Conservation (phyloP, 2,329 filamentous ascomycete species). For the Nectriaceae sp. region DNA sequence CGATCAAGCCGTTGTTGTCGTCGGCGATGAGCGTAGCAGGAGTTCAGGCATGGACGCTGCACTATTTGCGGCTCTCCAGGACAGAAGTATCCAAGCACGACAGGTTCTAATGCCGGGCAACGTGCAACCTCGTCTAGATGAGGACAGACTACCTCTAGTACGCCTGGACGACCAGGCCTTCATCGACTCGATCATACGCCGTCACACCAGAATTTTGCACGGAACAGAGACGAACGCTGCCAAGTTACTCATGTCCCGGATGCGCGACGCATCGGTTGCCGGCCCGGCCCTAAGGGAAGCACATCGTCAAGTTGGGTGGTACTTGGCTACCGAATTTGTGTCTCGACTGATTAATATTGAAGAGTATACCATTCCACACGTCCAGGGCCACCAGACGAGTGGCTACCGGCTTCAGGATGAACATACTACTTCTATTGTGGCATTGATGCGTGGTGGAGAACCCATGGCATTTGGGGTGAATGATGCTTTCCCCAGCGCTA, state of each 20-base stretch:
- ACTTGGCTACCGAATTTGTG: conserved; percentile 54
- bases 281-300: conserved; percentile 50
- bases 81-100: conserved; percentile 38
- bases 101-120: conserved; percentile 49
- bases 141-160: not conserved
- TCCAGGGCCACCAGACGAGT: conserved; percentile 45
- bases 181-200: conserved; percentile 18
- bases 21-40: conserved; percentile 46
- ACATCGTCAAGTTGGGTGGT: conserved; percentile 52
- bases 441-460: conserved; percentile 65
- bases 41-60: conserved; percentile 55
- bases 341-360: conserved; percentile 51
- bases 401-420: conserved; percentile 53
- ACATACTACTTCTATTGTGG: conserved; percentile 52
- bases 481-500: conserved; percentile 52
- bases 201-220: conserved; percentile 34
- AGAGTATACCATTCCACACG: conserved; percentile 48
- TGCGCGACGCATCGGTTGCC: conserved; percentile 47
- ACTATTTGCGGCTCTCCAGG: conserved; percentile 44
- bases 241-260: conserved; percentile 55
- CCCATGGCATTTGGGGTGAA: conserved; percentile 61
- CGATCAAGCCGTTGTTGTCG: conserved; percentile 56
- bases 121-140: conserved; percentile 43
- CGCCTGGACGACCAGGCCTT: not conserved
- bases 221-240: conserved; percentile 46